Evolutionary conservation across 768 basidiomycete species (phyloP).

Genomic region (Boletus subparvulus): DNA sequence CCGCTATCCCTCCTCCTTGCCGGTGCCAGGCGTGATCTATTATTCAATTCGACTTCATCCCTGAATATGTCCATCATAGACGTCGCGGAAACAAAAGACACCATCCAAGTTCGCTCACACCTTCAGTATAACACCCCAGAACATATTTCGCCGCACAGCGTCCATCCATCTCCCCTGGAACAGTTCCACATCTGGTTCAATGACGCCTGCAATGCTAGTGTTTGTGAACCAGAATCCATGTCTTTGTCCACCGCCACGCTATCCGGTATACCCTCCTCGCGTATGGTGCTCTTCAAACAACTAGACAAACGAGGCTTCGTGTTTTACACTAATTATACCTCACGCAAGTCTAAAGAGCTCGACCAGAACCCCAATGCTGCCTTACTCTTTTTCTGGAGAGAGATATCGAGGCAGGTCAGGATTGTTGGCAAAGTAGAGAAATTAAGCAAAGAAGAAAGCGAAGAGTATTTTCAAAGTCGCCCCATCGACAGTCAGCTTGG

Average conservation of each 20-base stretch:
- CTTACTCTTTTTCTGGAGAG: slow-evolving; percentile 89
- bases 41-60: not conserved
- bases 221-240: slow-evolving; percentile 91
- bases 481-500: slow-evolving; percentile 85
- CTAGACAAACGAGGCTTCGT: slow-evolving; percentile 88
- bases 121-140: slow-evolving; percentile 74
- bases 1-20: not conserved
- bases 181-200: slow-evolving; percentile 91
- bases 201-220: slow-evolving; percentile 53
- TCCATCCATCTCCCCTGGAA: slow-evolving; percentile 67
- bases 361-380: slow-evolving; percentile 74
- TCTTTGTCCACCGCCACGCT: slow-evolving; percentile 71
- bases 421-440: slow-evolving; percentile 86
- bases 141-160: slow-evolving; percentile 58
- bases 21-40: not conserved
- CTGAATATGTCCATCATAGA: slow-evolving; percentile 22
- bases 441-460: slow-evolving; percentile 66
- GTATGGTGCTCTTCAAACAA: slow-evolving; percentile 90
- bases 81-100: slow-evolving; percentile 49
- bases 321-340: slow-evolving; percentile 96
- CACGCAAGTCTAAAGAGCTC: slow-evolving; percentile 87
- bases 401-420: slow-evolving; percentile 76
- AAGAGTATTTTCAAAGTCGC: slow-evolving; percentile 78
- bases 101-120: slow-evolving; percentile 69
- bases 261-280: slow-evolving; percentile 77